Conservation (phyloP, 2,329 filamentous ascomycete genomes). For the Gaeumannomyces tritici region DNA sequence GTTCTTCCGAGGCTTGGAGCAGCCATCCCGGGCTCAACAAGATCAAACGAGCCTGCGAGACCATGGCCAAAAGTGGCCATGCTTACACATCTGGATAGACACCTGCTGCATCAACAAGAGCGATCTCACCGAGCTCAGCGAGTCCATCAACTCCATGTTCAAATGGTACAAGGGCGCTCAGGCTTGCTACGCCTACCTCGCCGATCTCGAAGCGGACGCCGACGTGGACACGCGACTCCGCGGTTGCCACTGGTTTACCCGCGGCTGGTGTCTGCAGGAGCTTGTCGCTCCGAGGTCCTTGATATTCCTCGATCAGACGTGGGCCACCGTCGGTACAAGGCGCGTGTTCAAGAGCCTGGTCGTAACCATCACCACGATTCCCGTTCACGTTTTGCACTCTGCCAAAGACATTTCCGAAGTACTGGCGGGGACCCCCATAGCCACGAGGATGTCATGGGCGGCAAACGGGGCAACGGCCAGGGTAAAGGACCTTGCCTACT, state of each 20-base stretch:
- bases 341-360: constrained; percentile 11
- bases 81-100: constrained; percentile 4
- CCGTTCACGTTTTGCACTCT: too few species aligned
- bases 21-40: neutral
- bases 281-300: neutral
- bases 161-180: neutral
- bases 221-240: neutral
- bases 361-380: constrained; percentile 3
- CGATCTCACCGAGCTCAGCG: constrained; percentile 2
- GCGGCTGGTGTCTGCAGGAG: constrained; percentile 3
- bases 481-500: constrained; percentile 15
- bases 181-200: constrained; percentile 6
- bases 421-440: too few species aligned
- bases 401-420: constrained; percentile 11
- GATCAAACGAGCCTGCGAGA: neutral
- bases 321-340: constrained; percentile 17
- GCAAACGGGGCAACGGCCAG: constrained; percentile 10
- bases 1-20: constrained; percentile 39
- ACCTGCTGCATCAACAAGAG: too few species aligned
- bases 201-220: constrained; percentile 4
- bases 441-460: constrained; percentile 17
- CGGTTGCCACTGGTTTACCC: constrained; percentile 3
- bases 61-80: neutral
- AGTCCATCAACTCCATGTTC: constrained; percentile 8
- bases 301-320: constrained; percentile 6